Evolutionary conservation across 2,329 filamentous ascomycete species (phyloP).

Genomic region (Cytospora chrysosperma): DNA sequence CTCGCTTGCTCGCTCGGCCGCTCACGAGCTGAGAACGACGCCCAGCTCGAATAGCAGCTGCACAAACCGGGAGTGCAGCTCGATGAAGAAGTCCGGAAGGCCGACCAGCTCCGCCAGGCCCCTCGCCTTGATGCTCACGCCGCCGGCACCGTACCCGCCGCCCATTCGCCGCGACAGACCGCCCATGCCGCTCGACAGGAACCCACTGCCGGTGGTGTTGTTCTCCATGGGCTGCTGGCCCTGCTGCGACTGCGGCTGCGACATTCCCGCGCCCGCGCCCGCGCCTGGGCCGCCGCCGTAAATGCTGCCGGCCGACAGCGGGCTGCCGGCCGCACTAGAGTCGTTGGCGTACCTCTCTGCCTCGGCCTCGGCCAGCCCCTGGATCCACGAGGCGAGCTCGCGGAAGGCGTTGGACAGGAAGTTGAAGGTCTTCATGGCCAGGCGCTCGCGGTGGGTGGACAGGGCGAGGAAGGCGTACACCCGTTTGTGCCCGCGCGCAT

Average conservation of each 20-base stretch:
- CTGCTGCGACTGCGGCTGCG: constrained; percentile 31
- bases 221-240: constrained; percentile 28
- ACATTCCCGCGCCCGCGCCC: constrained; percentile 30
- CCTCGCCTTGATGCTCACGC: constrained; percentile 55
- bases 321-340: constrained; percentile 31
- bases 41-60: constrained; percentile 60
- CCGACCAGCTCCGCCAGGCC: constrained; percentile 66
- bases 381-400: constrained; percentile 65
- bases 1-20: too few relatives aligned
- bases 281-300: constrained; percentile 39
- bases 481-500: constrained; percentile 66
- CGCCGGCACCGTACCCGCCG: constrained; percentile 46
- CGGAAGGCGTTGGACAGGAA: constrained; percentile 62
- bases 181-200: constrained; percentile 52
- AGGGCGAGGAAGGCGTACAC: constrained; percentile 67
- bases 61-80: constrained; percentile 64
- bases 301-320: constrained; percentile 41
- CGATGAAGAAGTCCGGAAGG: constrained; percentile 66
- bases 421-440: constrained; percentile 65
- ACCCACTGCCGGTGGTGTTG: constrained; percentile 50
- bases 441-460: constrained; percentile 62
- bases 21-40: constrained; percentile 50
- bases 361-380: constrained; percentile 62
- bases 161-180: constrained; percentile 60
- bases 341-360: constrained; percentile 54